Evolutionary conservation across 352 stramenopile species (phyloP), one percentile per base, ranked within the genome.

Genomic region (Globisporangium acanthophoron): DNA sequence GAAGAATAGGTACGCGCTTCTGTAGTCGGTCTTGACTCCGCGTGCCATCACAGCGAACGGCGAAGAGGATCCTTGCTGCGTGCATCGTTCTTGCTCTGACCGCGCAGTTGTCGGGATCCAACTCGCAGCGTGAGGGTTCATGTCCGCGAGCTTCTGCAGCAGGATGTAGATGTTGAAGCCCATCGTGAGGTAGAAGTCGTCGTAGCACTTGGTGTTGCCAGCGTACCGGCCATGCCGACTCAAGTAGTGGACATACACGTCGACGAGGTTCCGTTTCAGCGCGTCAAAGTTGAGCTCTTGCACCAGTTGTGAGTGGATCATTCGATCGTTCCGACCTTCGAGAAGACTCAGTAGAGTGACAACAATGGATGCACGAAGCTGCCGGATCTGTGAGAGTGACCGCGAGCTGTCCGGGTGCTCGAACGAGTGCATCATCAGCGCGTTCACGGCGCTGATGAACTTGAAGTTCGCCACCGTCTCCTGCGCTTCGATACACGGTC

Each of bases 151-250:
- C 29, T 84, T 75, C 61, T 87, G 79, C 33, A 92, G 71, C 18
- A 92, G 53, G 21, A 92, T 82, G 52, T 86, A 87, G 27, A 92
- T 80, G 55, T 92, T 90, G 54, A 92, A 90, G 1, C 81, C 81
- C 76, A 88, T 88, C 2, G 67, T 71, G 20, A 92, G 55, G 33
- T 84, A 88, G 5, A 76, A 84, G 49, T 92, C 79, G 18, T 80
- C 54, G 51, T 74, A 87, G 65, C 81, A 92, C 11, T 65, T 58
- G 9, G 70, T 58, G 52, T 90, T 88, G 1, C 79, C 79, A 33
- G 75, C 70, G 52, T 89, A 91, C 37, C 37, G 60, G 9, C 64
- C 71, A 24, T 76, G 54, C 0, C 68, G 65, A 2, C 31, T 45
- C 11, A 78, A 33, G 35, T 84, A 91, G 46, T 91, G 65, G 8